Conservation (phyloP, 163 green algal species). For the Volvox carteri region DNA sequence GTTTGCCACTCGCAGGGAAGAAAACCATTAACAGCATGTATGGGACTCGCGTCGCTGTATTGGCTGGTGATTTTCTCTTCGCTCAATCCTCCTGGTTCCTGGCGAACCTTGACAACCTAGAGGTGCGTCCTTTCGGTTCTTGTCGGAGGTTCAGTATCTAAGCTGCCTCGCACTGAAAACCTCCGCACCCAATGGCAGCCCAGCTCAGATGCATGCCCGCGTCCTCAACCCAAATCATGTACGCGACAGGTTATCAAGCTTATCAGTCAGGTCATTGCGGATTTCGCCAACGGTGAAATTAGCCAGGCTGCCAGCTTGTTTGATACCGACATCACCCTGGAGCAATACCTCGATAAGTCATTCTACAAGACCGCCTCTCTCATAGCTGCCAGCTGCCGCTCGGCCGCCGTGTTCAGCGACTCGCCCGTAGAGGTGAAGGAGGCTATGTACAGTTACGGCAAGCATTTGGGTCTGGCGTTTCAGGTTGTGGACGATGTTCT, state of each 20-base stretch:
- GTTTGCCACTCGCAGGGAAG: conserved; percentile 82
- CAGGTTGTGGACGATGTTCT: conserved; percentile 99
- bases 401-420: conserved; percentile 91
- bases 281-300: conserved; percentile 99
- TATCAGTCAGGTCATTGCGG: conserved; percentile 97
- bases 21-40: conserved; percentile 96
- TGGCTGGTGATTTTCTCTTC: conserved; percentile 99
- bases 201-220: no score
- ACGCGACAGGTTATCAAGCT: conserved; percentile 91
- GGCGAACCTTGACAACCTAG: conserved; percentile 98
- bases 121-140: conserved; percentile 72
- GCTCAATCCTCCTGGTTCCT: conserved; percentile 98
- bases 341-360: conserved; percentile 96
- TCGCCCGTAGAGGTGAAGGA: conserved; percentile 83
- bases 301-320: conserved; percentile 92
- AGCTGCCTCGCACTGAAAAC: no score
- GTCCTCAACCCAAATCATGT: no score
- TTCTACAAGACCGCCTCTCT: conserved; percentile 99
- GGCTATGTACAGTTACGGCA: conserved; percentile 97
- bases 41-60: conserved; percentile 95
- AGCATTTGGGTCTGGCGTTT: conserved; percentile 97
- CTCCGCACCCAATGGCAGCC: no score
- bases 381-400: conserved; percentile 94
- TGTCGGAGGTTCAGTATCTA: neutral
- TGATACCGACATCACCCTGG: conserved; percentile 89